phyloP scores from a whole-genome alignment of 2,329 filamentous ascomycete genomes.

The Penicillium sp. region DNA sequence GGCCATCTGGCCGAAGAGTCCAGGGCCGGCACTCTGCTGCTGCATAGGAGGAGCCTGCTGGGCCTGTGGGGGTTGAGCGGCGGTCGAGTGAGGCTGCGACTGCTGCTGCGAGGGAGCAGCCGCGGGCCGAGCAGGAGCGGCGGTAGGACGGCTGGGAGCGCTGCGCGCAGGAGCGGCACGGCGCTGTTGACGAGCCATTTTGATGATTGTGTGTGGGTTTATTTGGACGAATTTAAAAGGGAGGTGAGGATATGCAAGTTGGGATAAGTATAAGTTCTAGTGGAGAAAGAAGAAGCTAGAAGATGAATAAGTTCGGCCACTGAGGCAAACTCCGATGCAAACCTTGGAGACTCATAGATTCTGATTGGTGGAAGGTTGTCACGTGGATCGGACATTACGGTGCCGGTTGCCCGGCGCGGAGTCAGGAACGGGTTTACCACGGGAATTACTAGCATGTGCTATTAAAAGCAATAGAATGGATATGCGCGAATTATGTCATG shows the following conservation, averaged over 20 bases:
- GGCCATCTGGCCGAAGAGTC: constrained; percentile 95
- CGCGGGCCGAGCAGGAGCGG: constrained; percentile 59
- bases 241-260: constrained; percentile 21
- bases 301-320: constrained; percentile 27
- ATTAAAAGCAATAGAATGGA: background rate
- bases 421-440: constrained; percentile 1
- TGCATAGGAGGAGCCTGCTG: constrained; percentile 53
- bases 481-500: background rate
- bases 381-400: constrained; percentile 9
- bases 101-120: constrained; percentile 60
- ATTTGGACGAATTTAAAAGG: constrained; percentile 17
- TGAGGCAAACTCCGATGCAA: constrained; percentile 19
- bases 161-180: constrained; percentile 56
- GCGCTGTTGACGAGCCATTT: constrained; percentile 78
- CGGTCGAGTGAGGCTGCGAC: constrained; percentile 68
- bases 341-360: constrained; percentile 1
- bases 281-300: constrained; percentile 33
- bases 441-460: constrained; percentile 1
- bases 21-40: constrained; percentile 65
- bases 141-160: constrained; percentile 65
- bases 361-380: background rate
- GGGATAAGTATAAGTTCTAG: constrained; percentile 11
- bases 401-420: constrained; percentile 3
- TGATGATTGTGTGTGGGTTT: constrained; percentile 30
- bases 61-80: constrained; percentile 48